A percentile compares a stretch with the other conserved stretches of the same genome.
These are phyloP conservation scores for Fonsecaea pedrosoi DNA, from an alignment of 2,329 filamentous ascomycete species.

Conservation along the genomic window DNA sequence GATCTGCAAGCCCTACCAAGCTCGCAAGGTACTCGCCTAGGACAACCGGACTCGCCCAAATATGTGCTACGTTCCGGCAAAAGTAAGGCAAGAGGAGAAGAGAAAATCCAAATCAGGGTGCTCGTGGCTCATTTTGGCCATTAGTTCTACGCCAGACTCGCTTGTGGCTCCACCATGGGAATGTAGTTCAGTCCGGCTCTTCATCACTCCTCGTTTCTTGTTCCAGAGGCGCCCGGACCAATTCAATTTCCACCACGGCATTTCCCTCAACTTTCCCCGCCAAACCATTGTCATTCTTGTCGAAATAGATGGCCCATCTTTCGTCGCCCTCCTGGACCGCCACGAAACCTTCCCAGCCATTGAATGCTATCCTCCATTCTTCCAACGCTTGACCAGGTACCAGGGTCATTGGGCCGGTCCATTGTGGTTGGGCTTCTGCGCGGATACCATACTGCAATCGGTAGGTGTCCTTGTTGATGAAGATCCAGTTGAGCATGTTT, in stretches of 20 bases:
- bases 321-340: conserved; percentile 51
- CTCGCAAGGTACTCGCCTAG: not conserved
- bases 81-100: not conserved
- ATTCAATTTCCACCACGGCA: conserved; percentile 62
- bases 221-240: conserved; percentile 43
- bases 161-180: not conserved
- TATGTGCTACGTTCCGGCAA: not conserved
- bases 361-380: conserved; percentile 44
- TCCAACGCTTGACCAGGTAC: conserved; percentile 49
- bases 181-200: not conserved
- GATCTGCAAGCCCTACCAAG: not conserved
- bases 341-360: conserved; percentile 46
- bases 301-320: conserved; percentile 53
- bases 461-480: conserved; percentile 65
- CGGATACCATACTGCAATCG: conserved; percentile 71
- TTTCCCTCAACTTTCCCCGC: conserved; percentile 55
- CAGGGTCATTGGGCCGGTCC: conserved; percentile 73
- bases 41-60: conserved; percentile 1
- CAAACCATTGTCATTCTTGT: conserved; percentile 50
- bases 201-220: conserved; percentile 2
- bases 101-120: not conserved
- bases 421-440: conserved; percentile 72
- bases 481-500: conserved; percentile 70
- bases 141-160: not conserved
- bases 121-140: not conserved